Conservation (phyloP, 2,329 filamentous ascomycete species). For the Chalara sp. region DNA sequence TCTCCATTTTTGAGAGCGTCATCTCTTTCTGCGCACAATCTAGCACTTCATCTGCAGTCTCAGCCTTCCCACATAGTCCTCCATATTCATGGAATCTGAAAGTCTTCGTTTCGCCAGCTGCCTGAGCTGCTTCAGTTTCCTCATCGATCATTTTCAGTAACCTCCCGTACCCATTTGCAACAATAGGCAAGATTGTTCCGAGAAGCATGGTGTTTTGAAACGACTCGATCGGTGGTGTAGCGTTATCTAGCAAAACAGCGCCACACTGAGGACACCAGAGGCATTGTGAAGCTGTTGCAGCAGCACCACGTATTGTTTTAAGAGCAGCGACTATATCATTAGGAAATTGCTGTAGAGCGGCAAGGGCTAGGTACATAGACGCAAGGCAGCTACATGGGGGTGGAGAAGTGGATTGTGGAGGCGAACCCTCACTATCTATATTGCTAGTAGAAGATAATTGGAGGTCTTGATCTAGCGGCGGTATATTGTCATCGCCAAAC, state of each 20-base stretch:
- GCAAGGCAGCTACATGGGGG: slow-evolving; percentile 21
- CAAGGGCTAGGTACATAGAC: slow-evolving; percentile 24
- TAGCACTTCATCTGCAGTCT: slow-evolving; percentile 6
- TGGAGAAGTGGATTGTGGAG: neutral
- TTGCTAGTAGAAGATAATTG: slow-evolving; percentile 11
- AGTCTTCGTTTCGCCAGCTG: slow-evolving; percentile 28
- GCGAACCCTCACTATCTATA: slow-evolving; percentile 9
- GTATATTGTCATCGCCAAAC: neutral
- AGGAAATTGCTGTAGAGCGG: slow-evolving; percentile 23
- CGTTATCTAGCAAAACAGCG: slow-evolving; percentile 30
- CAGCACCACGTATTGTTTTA: slow-evolving; percentile 19
- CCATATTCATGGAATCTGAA: slow-evolving; percentile 24
- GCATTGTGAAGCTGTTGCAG: slow-evolving; percentile 34
- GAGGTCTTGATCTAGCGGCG: slow-evolving; percentile 3
- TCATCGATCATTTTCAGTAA: slow-evolving; percentile 49
- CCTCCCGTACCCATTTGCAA: slow-evolving; percentile 49
- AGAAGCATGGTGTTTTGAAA: slow-evolving; percentile 56
- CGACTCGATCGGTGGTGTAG: slow-evolving; percentile 37
- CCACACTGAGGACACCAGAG: slow-evolving; percentile 46
- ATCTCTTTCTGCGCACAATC: slow-evolving; percentile 15
- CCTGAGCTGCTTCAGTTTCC: slow-evolving; percentile 39
- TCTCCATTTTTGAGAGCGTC: slow-evolving; percentile 35
- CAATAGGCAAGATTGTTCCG: slow-evolving; percentile 48
- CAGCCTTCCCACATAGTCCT: slow-evolving; percentile 15
- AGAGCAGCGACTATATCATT: slow-evolving; percentile 20